Evolutionary conservation across 176 grass and related monocot species (phyloP).

Genomic region (Echinochloa phyllopogon): DNA sequence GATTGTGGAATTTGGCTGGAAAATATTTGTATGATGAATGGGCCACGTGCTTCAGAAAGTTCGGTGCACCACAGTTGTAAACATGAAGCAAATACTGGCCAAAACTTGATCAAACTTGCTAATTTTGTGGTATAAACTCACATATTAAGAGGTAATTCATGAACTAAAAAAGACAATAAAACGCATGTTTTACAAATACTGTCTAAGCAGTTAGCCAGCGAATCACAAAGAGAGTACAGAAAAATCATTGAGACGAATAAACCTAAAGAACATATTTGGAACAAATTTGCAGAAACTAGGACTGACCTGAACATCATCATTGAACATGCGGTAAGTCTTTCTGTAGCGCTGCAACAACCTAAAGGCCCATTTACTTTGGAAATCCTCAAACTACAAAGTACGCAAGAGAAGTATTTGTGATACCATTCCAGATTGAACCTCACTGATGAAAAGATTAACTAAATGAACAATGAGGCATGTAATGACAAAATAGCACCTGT

Average conservation of each 20-base stretch:
- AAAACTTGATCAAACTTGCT: background rate
- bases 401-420: conserved; percentile 17
- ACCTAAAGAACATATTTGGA: conserved; percentile 19
- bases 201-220: background rate
- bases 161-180: background rate
- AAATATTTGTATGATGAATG: background rate
- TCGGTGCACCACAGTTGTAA: background rate
- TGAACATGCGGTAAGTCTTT: conserved; percentile 96
- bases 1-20: background rate
- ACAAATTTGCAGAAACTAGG: conserved; percentile 24
- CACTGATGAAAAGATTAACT: background rate
- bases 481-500: conserved; percentile 63
- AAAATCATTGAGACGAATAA: background rate
- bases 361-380: conserved; percentile 99
- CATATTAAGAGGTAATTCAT: background rate
- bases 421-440: conserved; percentile 18
- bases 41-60: background rate
- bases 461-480: conserved; percentile 4
- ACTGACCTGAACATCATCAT: conserved; percentile 98
- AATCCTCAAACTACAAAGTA: conserved; percentile 89
- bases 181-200: background rate
- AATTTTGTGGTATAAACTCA: background rate
- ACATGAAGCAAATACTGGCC: background rate
- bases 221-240: background rate
- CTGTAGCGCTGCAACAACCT: conserved; percentile 93